A percentile compares a stretch with the other conserved stretches of the same genome.
These are phyloP conservation scores for Azolla pinnata DNA, from an alignment of 75 land plant genomes.

Conservation along the genomic window DNA sequence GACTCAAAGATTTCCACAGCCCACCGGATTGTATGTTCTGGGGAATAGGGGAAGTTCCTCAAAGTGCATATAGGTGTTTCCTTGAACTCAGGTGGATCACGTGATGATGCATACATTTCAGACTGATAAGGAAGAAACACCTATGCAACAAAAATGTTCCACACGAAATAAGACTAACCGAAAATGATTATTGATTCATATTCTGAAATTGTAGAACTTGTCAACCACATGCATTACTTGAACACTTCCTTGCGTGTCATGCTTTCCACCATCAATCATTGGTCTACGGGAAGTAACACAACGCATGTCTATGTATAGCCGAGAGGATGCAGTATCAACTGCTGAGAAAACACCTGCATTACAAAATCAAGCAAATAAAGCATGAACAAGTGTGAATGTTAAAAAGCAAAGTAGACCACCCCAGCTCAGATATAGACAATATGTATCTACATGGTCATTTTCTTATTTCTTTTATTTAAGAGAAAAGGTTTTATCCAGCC, in stretches of 20 bases:
- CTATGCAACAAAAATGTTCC: constrained; percentile 6
- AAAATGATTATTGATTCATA: too few species aligned
- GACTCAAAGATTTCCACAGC: constrained; percentile 45
- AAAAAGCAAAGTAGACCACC: too few species aligned
- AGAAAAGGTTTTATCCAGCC: too few species aligned
- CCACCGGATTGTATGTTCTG: constrained; percentile 42
- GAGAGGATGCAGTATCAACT: constrained; percentile 38
- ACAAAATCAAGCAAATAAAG: not conserved
- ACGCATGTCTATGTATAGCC: constrained; percentile 40
- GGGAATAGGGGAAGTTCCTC: constrained; percentile 46
- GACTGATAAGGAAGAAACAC: constrained; percentile 45
- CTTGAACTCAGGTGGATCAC: constrained; percentile 50
- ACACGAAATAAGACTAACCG: not conserved
- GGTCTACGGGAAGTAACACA: constrained; percentile 41
- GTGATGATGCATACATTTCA: constrained; percentile 51
- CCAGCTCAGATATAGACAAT: too few species aligned
- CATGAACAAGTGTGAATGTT: not conserved
- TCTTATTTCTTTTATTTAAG: too few species aligned
- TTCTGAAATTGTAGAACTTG: not conserved
- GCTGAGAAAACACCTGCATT: constrained; percentile 46
- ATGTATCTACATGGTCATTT: too few species aligned
- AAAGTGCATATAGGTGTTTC: constrained; percentile 43
- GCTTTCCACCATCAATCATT: constrained; percentile 53
- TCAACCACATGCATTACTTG: constrained; percentile 19
- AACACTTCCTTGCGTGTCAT: constrained; percentile 50